Evolutionary conservation across 345 rosid species (phyloP), one percentile per base, ranked within the genome.

Genomic region (Bruguiera parviflora): DNA sequence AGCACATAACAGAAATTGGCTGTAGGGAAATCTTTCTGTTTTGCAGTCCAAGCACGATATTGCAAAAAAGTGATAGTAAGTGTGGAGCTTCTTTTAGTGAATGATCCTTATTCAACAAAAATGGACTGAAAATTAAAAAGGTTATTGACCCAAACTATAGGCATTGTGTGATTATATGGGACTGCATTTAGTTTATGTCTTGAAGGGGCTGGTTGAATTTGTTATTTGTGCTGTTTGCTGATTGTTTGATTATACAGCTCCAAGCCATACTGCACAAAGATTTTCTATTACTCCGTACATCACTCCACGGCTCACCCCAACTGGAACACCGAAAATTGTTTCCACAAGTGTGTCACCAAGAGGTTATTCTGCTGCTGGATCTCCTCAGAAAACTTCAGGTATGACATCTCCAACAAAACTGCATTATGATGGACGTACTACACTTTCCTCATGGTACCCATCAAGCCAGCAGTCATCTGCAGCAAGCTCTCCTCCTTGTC

Each of bases 381-480:
- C 98, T 64, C 96, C 97, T 58, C 79, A 83, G 56, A 85, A 53
- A 70, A 81, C 81, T 65, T 87, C 99, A 20, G 90, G 87, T 4
- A 64, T 85, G 20, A 75, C 88, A 55, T 89, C 98, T 55, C 98
- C 98, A 1, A 74, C 85, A 71, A 86, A 78, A 69, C 6, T 80
- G 19, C 86, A 74, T n/a, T 82, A 85, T 70, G 96, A 83, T 46
- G 82, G 85, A 27, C 82, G 83, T 21, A 37, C 77, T 63, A 9
- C 77, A 43, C 39, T 85, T 49, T 81, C 92, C 62, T 81, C 92
- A 65, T 94, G 96, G 97, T 94, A 88, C 67, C 78, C 92, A 61
- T 77, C 96, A 72, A 95, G 99, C 83, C 96, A 91, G 72, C 93
- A 86, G 80, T 87, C 99, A 63, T 95, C 96, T 58, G 85, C 96